A percentile compares a stretch with the other conserved stretches of the same genome.
Evolutionary conservation across 345 rosid genomes (phyloP).

Genomic region (Boechera retrofracta): DNA sequence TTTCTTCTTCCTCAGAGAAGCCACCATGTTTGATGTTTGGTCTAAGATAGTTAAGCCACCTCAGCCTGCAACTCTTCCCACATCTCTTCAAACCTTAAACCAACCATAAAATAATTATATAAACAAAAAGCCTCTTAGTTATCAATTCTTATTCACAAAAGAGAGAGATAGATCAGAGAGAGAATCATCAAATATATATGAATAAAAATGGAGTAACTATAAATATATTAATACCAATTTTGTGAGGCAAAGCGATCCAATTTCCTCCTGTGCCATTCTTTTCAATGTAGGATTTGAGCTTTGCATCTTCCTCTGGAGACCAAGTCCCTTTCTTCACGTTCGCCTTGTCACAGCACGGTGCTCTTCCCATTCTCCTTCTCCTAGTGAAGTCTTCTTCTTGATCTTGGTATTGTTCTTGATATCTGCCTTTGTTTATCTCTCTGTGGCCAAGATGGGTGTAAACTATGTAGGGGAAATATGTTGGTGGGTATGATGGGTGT

Average conservation of each 20-base stretch:
- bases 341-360: slow-evolving; percentile 87
- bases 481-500: slow-evolving; percentile 39
- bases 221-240: slow-evolving; percentile 53
- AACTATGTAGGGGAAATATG: slow-evolving; percentile 14
- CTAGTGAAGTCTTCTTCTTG: slow-evolving; percentile 8
- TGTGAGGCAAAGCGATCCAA: slow-evolving; percentile 84
- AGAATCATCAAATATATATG: neutral
- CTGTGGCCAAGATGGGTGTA: slow-evolving; percentile 21
- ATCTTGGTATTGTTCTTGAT: slow-evolving; percentile 20
- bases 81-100: slow-evolving; percentile 64
- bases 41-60: slow-evolving; percentile 77
- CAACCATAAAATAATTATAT: neutral
- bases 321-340: slow-evolving; percentile 88
- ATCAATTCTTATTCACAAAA: neutral
- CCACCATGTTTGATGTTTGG: slow-evolving; percentile 74
- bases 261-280: slow-evolving; percentile 72
- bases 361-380: slow-evolving; percentile 69
- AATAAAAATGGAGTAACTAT: neutral
- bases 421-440: neutral
- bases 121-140: neutral
- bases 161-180: neutral
- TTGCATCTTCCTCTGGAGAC: slow-evolving; percentile 93
- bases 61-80: slow-evolving; percentile 76
- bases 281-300: slow-evolving; percentile 69
- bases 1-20: slow-evolving; percentile 69